Base-by-base conservation (phyloP, 345 rosid genomes). In the Aegle marmelos region DNA sequence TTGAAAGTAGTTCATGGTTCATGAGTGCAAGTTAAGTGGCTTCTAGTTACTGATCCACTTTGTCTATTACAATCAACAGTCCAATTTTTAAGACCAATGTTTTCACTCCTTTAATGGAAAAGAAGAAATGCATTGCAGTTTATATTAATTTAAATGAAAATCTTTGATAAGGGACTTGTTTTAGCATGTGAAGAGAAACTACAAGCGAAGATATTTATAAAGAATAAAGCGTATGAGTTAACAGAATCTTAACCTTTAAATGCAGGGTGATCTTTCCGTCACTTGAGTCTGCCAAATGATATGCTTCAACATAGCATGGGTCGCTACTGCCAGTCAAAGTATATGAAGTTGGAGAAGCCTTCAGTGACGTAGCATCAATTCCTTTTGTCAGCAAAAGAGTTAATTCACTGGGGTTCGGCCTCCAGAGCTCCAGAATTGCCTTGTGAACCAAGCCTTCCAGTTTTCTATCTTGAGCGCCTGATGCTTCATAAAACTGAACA, bases 361-460 rank as follows among this genome's bases (percentile, higher is more conserved):
- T 96, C 64, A 92, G 86, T 66, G 88, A 88, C 78, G 91, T 79
- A 36, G 93, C 89, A 70, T 94, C 93, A 21, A 92, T 80, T 75
- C 95, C 97, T 83, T 92, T 92, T 28, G 95, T 87, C 81, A 96
- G 88, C 84, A 94, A 84, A 76, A 89, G 88, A 75, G 93, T 88
- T 80, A 96, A 71, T 73, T 96, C 99, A 80, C 91, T 92, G 59
- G 99, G 98, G 68, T 92, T 85, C 22, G 99, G 99, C 87, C 95
- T 91, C 99, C 98, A 96, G 76, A 96, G 98, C 89, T 96, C 99
- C 79, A 96, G 86, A 84, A 94, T 96, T 67, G 98, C 99, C 83
- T 90, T 91, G 86, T 96, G 99, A 86, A 96, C 96, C 81, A 94
- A 81, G 54, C 94, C 95, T 88, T 96, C 99, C 86, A 94, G 79